Evolutionary conservation across 2,329 filamentous ascomycete genomes (phyloP).

Genomic region (Xylaria sp.): DNA sequence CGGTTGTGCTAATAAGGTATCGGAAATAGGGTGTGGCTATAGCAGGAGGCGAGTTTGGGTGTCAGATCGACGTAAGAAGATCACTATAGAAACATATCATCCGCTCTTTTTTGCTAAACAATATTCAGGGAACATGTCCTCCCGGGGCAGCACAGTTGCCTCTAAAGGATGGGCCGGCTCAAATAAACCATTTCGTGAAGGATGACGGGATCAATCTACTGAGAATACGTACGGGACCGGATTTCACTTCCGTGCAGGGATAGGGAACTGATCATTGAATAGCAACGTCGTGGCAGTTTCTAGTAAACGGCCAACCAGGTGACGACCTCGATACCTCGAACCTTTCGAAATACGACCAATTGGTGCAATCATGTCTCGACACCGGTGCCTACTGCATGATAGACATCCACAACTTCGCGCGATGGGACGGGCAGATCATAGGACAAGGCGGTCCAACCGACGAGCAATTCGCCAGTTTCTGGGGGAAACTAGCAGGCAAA

Average conservation of each 20-base stretch:
- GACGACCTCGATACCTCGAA: constrained; percentile 55
- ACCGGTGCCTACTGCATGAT: constrained; percentile 65
- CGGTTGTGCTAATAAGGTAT: constrained; percentile 9
- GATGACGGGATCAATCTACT: constrained; percentile 61
- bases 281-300: constrained; percentile 64
- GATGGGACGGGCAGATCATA: constrained; percentile 67
- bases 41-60: constrained; percentile 56
- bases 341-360: constrained; percentile 57
- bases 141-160: constrained; percentile 45
- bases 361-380: constrained; percentile 61
- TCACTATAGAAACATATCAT: background rate
- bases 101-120: constrained; percentile 11
- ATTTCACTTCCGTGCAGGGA: background rate
- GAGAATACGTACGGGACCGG: constrained; percentile 51
- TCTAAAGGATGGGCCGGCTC: constrained; percentile 48
- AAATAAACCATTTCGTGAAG: constrained; percentile 62
- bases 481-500: constrained; percentile 62
- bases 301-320: constrained; percentile 59
- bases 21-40: constrained; percentile 49
- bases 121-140: constrained; percentile 47
- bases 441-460: constrained; percentile 69
- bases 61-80: constrained; percentile 49
- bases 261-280: constrained; percentile 9
- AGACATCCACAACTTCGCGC: constrained; percentile 63
- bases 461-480: constrained; percentile 62